A percentile compares a stretch with the other conserved stretches of the same genome.
These are phyloP conservation scores for Leucoagaricus sp. DNA, from an alignment of 1,284 basidiomycete species.

Conservation along the genomic window DNA sequence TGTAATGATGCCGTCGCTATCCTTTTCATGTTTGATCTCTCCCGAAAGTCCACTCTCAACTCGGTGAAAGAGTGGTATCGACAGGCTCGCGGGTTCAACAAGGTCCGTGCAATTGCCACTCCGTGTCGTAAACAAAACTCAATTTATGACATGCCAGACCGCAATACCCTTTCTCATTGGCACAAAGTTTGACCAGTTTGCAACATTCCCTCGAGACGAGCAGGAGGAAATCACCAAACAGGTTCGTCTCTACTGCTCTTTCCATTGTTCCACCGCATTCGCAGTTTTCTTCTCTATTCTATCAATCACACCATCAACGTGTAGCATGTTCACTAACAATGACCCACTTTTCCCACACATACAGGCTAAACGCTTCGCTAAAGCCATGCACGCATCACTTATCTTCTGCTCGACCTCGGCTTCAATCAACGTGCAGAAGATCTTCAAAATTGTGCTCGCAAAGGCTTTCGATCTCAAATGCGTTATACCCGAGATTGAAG, in stretches of 20 bases:
- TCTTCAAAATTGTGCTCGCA: slow-evolving; percentile 95
- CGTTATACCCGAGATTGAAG: slow-evolving; percentile 95
- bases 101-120: slow-evolving; percentile 47
- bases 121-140: background rate
- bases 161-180: slow-evolving; percentile 96
- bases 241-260: slow-evolving; percentile 43
- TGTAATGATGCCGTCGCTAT: slow-evolving; percentile 99
- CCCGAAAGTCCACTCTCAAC: slow-evolving; percentile 95
- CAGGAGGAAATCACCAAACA: slow-evolving; percentile 99
- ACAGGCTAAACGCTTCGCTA: slow-evolving; percentile 92
- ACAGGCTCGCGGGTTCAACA: slow-evolving; percentile 97
- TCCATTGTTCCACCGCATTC: background rate
- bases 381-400: slow-evolving; percentile 97
- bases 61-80: slow-evolving; percentile 99
- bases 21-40: slow-evolving; percentile 99
- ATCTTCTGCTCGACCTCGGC: slow-evolving; percentile 98
- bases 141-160: slow-evolving; percentile 52
- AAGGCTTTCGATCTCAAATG: slow-evolving; percentile 93
- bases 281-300: background rate
- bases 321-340: background rate
- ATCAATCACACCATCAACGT: no score
- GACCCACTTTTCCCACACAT: slow-evolving; percentile 1
- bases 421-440: slow-evolving; percentile 99
- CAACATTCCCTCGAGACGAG: slow-evolving; percentile 94
- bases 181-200: slow-evolving; percentile 97